Base-by-base conservation (phyloP, 305 asterid species). In the Fraxinus dipetala region DNA sequence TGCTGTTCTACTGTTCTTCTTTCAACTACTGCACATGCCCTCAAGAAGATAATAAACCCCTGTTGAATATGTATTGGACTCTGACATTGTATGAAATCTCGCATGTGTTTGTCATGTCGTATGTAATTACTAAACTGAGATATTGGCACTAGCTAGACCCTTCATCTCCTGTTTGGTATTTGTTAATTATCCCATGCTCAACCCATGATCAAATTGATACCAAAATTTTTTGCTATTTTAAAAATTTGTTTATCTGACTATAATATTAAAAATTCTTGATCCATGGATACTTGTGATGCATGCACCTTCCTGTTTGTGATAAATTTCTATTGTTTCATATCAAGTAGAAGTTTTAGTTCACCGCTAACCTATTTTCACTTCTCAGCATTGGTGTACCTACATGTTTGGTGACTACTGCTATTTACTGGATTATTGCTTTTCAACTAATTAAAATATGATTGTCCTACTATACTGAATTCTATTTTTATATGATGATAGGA, bases 401-500 rank as follows among this genome's bases (percentile, higher is more conserved):
- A 1, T 63, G 16, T 63, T 63, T 10, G 72, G 4, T 63, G 32
- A 24, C 30, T 63, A 1, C 72, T 63, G 11, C 26, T 26, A 63
- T 63, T 63, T 63, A 9, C 38, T 69, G 20, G 14, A 69, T 69
- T 13, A 30, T 69, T 0, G 10, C 75, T 14, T 30, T 69, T 14
- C 14, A 69, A 69, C 10, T 13, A 14, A 11, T 28, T 26, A 30
- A 10, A 14, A 28, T 69, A 11, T 69, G 20, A 16, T 3, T 69
- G 20, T 24, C 67, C 79, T 78, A 51, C 31, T 14, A 38, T 18
- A 28, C 78, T 70, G 48, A 85, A 40, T 79, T 79, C 7, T 82
- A 36, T 74, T 77, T 75, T 82, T 20, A 16, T 77, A 48, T 83
- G 81, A 75, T 79, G 59, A 82, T 84, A 96, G 99, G 99, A 96